A percentile compares a stretch with the other conserved stretches of the same genome.
Conservation (phyloP, 345 rosid species). For the Cardamine chenopodiifolia region DNA sequence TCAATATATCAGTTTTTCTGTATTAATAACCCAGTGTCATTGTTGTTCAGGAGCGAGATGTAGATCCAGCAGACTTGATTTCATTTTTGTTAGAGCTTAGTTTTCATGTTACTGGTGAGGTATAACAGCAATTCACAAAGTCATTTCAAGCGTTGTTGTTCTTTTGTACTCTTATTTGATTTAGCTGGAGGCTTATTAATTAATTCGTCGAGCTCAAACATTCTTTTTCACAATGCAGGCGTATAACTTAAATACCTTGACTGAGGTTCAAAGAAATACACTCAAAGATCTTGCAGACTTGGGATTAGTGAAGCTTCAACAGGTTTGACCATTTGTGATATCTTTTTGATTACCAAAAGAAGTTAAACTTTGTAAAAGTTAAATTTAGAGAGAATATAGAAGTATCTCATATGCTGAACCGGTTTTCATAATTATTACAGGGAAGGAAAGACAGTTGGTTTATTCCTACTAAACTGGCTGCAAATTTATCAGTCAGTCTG, state of each 20-base stretch:
- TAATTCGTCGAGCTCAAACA: conserved; percentile 1
- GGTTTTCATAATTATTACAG: conserved; percentile 46
- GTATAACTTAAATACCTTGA: conserved; percentile 78
- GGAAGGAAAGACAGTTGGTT: conserved; percentile 97
- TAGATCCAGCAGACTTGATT: conserved; percentile 84
- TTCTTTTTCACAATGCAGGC: conserved; percentile 53
- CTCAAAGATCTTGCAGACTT: conserved; percentile 93
- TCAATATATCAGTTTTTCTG: conserved; percentile 2
- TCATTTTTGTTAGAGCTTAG: conserved; percentile 96
- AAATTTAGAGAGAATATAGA: conserved; percentile 5
- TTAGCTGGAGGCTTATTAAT: conserved; percentile 13
- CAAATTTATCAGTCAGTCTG: conserved; percentile 87
- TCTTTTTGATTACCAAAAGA: conserved; percentile 10
- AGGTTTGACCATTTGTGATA: conserved; percentile 55
- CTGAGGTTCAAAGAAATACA: conserved; percentile 64
- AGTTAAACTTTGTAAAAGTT: background rate
- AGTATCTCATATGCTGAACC: conserved; percentile 5
- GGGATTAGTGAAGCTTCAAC: conserved; percentile 96
- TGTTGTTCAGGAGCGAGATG: conserved; percentile 76
- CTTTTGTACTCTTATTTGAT: conserved; percentile 8
- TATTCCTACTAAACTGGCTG: conserved; percentile 89
- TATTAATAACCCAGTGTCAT: conserved; percentile 12
- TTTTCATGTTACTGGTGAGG: conserved; percentile 93
- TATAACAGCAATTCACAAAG: conserved; percentile 35
- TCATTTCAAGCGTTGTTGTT: background rate